These are phyloP conservation scores for Juncus inflexus DNA, from an alignment of 176 grass and related monocot species.

Conservation along the genomic window DNA sequence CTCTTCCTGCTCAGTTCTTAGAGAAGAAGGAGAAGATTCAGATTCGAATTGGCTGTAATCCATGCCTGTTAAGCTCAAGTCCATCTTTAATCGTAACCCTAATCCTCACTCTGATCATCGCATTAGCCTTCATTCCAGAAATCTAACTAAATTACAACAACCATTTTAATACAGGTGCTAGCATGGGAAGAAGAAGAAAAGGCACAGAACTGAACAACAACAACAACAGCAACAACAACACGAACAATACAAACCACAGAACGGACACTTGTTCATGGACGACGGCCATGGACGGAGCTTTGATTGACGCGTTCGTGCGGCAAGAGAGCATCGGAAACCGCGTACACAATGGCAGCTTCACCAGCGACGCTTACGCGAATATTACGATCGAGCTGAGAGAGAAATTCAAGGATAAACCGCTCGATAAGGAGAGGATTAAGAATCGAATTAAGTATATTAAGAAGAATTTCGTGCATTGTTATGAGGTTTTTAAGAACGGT, in stretches of 20 bases:
- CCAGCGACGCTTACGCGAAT: conserved; percentile 13
- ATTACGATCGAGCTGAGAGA: neutral
- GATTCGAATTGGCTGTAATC: neutral
- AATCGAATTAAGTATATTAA: conserved; percentile 31
- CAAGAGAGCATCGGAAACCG: conserved; percentile 27
- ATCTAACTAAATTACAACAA: no score
- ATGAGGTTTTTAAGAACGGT: conserved; percentile 28
- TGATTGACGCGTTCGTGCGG: conserved; percentile 18
- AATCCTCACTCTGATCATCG: neutral
- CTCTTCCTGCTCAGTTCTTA: neutral
- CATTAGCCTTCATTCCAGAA: no score
- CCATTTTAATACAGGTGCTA: conserved; percentile 8
- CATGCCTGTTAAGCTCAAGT: conserved; percentile 4
- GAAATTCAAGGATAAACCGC: conserved; percentile 22
- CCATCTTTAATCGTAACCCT: conserved; percentile 7
- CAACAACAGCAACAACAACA: neutral
- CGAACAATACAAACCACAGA: neutral
- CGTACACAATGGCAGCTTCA: conserved; percentile 14
- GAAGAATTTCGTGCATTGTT: conserved; percentile 16
- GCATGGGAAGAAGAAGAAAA: conserved; percentile 21
- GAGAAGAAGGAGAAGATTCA: conserved; percentile 7
- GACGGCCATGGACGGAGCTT: conserved; percentile 5
- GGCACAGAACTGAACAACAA: conserved; percentile 1
- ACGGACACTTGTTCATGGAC: conserved; percentile 16
- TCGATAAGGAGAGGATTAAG: conserved; percentile 23